These are phyloP conservation scores for Sporothrix variecibatus DNA, from an alignment of 2,329 filamentous ascomycete species.

Conservation along the genomic window DNA sequence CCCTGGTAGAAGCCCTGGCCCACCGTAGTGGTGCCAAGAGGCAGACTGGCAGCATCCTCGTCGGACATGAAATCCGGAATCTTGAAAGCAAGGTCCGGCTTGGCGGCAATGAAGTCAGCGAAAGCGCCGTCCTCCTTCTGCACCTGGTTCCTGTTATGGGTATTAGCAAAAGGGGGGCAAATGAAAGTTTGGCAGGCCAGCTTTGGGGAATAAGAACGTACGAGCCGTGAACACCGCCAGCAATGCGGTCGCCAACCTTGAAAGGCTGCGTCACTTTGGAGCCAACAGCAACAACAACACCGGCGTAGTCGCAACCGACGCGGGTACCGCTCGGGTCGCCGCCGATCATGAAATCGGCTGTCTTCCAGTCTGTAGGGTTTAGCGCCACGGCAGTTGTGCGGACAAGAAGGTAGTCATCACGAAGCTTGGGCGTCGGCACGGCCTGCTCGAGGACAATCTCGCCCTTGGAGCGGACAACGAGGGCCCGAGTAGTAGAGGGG, in stretches of 20 bases:
- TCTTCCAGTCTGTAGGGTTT: slow-evolving; percentile 39
- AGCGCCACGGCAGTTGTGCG: slow-evolving; percentile 35
- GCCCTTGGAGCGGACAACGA: slow-evolving; percentile 33
- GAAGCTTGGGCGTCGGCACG: slow-evolving; percentile 33
- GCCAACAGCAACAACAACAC: slow-evolving; percentile 50
- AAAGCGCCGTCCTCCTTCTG: slow-evolving; percentile 48
- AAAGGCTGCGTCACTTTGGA: slow-evolving; percentile 45
- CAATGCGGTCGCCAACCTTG: slow-evolving; percentile 51
- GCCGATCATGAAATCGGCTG: slow-evolving; percentile 25
- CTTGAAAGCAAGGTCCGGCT: slow-evolving; percentile 46
- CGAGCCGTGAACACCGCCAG: slow-evolving; percentile 45
- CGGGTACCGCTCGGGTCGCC: slow-evolving; percentile 21
- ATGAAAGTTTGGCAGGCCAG: neutral
- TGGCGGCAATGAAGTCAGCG: slow-evolving; percentile 43
- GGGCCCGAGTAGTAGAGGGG: slow-evolving; percentile 32
- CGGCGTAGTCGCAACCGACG: slow-evolving; percentile 49
- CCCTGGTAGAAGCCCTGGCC: slow-evolving; percentile 52
- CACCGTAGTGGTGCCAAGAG: slow-evolving; percentile 46
- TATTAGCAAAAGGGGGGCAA: neutral
- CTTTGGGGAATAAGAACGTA: slow-evolving; percentile 28
- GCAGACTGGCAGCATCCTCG: slow-evolving; percentile 49
- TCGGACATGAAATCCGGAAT: slow-evolving; percentile 50
- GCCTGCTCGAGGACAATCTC: slow-evolving; percentile 31
- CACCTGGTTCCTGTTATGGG: slow-evolving; percentile 35
- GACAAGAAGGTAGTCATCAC: slow-evolving; percentile 36